phyloP scores from a whole-genome alignment of 2,329 filamentous ascomycete genomes.

The Teratosphaeria gauchensis region DNA sequence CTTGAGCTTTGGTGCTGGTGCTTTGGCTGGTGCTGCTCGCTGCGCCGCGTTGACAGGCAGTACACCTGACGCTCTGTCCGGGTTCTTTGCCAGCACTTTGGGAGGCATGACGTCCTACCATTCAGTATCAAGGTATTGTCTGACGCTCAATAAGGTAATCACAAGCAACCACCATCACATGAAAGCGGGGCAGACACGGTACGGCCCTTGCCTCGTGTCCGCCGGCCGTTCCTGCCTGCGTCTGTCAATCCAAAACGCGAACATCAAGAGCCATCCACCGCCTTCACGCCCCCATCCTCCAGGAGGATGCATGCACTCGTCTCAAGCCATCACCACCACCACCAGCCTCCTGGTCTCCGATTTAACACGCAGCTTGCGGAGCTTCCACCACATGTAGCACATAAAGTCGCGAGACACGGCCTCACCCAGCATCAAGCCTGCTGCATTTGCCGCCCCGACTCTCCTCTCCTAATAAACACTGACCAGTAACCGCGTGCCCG shows the following conservation, averaged over 20 bases:
- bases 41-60: slow-evolving; percentile 24
- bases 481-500: background rate
- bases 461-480: background rate
- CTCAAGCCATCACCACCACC: background rate
- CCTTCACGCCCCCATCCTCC: too few relatives aligned
- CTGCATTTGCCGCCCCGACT: background rate
- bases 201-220: background rate
- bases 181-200: background rate
- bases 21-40: slow-evolving; percentile 27
- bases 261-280: too few relatives aligned
- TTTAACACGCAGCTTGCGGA: background rate
- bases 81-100: slow-evolving; percentile 22
- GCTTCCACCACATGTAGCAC: background rate
- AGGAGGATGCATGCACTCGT: too few relatives aligned
- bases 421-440: background rate
- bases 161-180: background rate
- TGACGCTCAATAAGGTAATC: too few relatives aligned
- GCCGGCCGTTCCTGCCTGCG: background rate
- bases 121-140: background rate
- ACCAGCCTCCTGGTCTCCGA: background rate
- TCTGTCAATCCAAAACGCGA: background rate
- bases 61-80: slow-evolving; percentile 17
- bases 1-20: slow-evolving; percentile 61
- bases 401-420: background rate
- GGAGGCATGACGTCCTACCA: slow-evolving; percentile 17